Conservation (phyloP, 768 basidiomycete genomes). For the Russula olivacea region DNA sequence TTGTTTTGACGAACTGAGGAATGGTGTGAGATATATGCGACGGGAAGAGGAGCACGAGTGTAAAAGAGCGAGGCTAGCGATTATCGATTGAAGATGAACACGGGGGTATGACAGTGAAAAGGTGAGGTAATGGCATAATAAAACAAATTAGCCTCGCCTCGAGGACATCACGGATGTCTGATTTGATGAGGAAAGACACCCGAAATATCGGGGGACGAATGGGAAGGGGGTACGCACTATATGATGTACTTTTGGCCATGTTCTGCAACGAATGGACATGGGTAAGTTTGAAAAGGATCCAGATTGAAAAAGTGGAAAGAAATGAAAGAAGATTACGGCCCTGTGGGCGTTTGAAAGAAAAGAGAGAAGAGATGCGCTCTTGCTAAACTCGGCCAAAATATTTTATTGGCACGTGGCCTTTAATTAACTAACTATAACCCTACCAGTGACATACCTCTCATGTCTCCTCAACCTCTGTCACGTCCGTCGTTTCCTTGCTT, state of each 20-base stretch:
- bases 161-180: conserved; percentile 22
- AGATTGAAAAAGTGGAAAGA: conserved; percentile 33
- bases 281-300: conserved; percentile 35
- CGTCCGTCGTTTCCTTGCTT: conserved; percentile 21
- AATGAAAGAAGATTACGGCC: conserved; percentile 11
- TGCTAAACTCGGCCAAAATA: conserved; percentile 2
- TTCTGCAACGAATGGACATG: conserved; percentile 40
- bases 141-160: conserved; percentile 19
- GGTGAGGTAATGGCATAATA: conserved; percentile 21
- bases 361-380: background rate
- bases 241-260: conserved; percentile 39
- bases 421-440: conserved; percentile 21
- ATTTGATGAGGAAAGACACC: conserved; percentile 20
- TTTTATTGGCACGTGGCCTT: conserved; percentile 15
- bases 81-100: conserved; percentile 15
- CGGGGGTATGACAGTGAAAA: conserved; percentile 15
- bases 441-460: background rate
- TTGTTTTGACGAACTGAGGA: conserved; percentile 40
- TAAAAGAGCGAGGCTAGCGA: background rate
- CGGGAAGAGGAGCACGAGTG: background rate
- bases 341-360: conserved; percentile 21
- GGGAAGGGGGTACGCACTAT: conserved; percentile 25
- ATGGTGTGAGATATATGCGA: conserved; percentile 19
- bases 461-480: conserved; percentile 23
- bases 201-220: conserved; percentile 23